Percentiles rank a stretch among this genome's conserved stretches.
Conservation (phyloP, 2,329 filamentous ascomycete genomes). For the Monosporascus cannonballus region DNA sequence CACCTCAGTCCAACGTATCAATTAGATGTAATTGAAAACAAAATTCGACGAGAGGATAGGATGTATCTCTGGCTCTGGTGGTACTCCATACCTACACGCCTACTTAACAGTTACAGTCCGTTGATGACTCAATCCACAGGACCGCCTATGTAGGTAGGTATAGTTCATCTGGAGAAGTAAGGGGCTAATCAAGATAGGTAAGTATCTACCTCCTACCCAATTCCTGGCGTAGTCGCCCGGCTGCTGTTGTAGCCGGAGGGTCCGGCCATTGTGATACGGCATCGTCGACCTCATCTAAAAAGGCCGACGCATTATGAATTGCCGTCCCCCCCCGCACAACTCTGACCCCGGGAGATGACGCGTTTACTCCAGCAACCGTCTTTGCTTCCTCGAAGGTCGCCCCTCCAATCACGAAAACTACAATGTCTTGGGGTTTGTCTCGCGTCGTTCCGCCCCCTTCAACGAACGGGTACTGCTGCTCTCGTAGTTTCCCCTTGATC, state of each 20-base stretch:
- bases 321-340: conserved; percentile 85
- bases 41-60: no score
- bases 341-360: conserved; percentile 78
- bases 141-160: no score
- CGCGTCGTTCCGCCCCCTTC: conserved; percentile 80
- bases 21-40: no score
- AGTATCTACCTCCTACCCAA: conserved; percentile 42
- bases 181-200: no score
- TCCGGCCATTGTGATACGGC: conserved; percentile 84
- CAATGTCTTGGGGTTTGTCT: conserved; percentile 94
- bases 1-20: no score
- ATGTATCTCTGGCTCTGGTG: no score
- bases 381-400: conserved; percentile 96
- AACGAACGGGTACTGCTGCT: conserved; percentile 87
- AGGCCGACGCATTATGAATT: conserved; percentile 81
- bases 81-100: no score
- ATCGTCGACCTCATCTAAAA: conserved; percentile 88
- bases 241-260: conserved; percentile 50
- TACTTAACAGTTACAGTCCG: no score
- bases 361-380: conserved; percentile 91
- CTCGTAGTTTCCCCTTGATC: conserved; percentile 82
- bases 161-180: no score
- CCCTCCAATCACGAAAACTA: conserved; percentile 91
- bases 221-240: conserved; percentile 56
- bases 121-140: no score